A percentile compares a stretch with the other conserved stretches of the same genome.
Evolutionary conservation across 805 yeast species (phyloP).

Genomic region (Teunomyces panamensis): DNA sequence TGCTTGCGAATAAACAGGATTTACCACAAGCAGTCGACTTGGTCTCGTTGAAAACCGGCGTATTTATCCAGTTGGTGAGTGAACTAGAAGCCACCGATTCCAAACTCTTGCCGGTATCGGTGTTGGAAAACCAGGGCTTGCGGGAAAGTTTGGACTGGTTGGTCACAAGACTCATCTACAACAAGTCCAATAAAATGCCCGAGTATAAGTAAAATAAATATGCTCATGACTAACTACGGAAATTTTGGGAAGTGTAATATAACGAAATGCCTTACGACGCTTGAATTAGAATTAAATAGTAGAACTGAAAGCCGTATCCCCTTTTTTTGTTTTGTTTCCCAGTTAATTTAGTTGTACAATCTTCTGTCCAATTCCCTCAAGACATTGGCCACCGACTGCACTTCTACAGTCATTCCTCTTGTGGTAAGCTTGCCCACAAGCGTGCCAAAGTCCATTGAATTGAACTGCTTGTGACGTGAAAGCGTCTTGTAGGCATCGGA

Average conservation of each 20-base stretch:
- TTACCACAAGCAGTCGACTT: constrained; percentile 46
- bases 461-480: constrained; percentile 76
- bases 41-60: constrained; percentile 71
- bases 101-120: constrained; percentile 86
- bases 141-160: constrained; percentile 89
- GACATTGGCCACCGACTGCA: constrained; percentile 83
- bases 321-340: background rate
- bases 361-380: constrained; percentile 76
- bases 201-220: constrained; percentile 32
- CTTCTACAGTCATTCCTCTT: constrained; percentile 87
- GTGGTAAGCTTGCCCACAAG: constrained; percentile 75
- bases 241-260: too few relatives aligned
- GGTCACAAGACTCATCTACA: constrained; percentile 64
- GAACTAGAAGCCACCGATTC: constrained; percentile 86
- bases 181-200: constrained; percentile 62
- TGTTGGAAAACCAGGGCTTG: constrained; percentile 79
- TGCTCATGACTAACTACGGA: too few relatives aligned
- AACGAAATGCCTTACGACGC: too few relatives aligned
- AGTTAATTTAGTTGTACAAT: constrained; percentile 38
- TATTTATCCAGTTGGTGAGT: constrained; percentile 77
- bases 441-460: constrained; percentile 67
- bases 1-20: constrained; percentile 96
- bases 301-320: background rate
- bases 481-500: constrained; percentile 88
- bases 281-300: background rate